A percentile compares a stretch with the other conserved stretches of the same genome.
These are phyloP conservation scores for Adansonia digitata DNA, from an alignment of 345 rosid genomes.

Conservation along the genomic window DNA sequence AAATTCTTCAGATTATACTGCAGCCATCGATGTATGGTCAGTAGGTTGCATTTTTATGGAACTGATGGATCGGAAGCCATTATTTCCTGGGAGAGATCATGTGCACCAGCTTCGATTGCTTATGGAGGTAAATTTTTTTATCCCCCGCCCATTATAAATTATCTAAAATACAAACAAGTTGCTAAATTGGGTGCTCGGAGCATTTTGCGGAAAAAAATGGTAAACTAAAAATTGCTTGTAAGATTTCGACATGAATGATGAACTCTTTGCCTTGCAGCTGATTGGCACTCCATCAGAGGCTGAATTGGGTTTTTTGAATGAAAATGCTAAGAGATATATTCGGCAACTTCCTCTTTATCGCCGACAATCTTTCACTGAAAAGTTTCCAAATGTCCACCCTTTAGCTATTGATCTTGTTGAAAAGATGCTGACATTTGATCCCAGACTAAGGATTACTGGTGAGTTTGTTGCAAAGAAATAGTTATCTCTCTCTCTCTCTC, in stretches of 20 bases:
- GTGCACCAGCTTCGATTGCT: conserved; percentile 83
- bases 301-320: conserved; percentile 66
- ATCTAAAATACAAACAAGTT: not conserved
- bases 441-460: conserved; percentile 77
- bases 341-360: conserved; percentile 46
- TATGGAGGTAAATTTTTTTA: conserved; percentile 54
- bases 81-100: conserved; percentile 86
- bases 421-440: conserved; percentile 88
- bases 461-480: conserved; percentile 3
- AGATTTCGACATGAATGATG: conserved; percentile 1
- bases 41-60: conserved; percentile 96
- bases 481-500: not conserved
- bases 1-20: conserved; percentile 70
- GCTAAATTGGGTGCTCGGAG: not conserved
- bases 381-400: conserved; percentile 63
- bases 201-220: not conserved
- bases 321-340: conserved; percentile 74
- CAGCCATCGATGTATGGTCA: conserved; percentile 98
- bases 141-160: not conserved
- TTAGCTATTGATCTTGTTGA: conserved; percentile 78
- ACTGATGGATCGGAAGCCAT: conserved; percentile 65
- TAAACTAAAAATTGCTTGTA: not conserved
- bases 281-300: conserved; percentile 86
- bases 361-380: conserved; percentile 69
- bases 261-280: conserved; percentile 45